phyloP scores from a whole-genome alignment of 2,329 filamentous ascomycete species.

The Talaromyces sp. region DNA sequence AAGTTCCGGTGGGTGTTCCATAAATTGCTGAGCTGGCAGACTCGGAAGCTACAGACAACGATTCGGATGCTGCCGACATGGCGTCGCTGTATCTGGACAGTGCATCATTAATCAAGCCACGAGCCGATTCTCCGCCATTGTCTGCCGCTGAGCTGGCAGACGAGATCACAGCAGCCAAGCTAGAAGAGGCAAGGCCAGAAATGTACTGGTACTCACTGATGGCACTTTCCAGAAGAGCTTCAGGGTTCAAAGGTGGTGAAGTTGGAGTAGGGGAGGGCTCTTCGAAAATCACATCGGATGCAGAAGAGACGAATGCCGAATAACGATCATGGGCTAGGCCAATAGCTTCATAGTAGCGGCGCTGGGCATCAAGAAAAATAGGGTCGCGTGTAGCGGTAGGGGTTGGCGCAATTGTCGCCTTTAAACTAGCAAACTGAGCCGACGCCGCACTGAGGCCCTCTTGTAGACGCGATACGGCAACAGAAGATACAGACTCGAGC shows the following conservation, averaged over 20 bases:
- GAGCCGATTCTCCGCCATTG: slow-evolving; percentile 33
- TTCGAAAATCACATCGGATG: slow-evolving; percentile 66
- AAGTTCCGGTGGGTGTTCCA: slow-evolving; percentile 42
- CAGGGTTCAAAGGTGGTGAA: slow-evolving; percentile 28
- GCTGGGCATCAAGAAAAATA: slow-evolving; percentile 57
- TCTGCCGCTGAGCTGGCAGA: slow-evolving; percentile 41
- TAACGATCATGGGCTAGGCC: slow-evolving; percentile 77
- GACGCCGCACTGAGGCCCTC: slow-evolving; percentile 70
- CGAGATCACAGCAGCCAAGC: slow-evolving; percentile 38
- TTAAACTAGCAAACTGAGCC: slow-evolving; percentile 66
- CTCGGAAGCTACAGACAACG: slow-evolving; percentile 37
- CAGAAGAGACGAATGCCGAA: slow-evolving; percentile 68
- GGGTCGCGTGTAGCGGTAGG: slow-evolving; percentile 57
- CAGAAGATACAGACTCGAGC: slow-evolving; percentile 58
- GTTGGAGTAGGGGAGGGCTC: slow-evolving; percentile 58
- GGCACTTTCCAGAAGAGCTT: slow-evolving; percentile 35
- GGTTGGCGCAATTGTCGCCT: slow-evolving; percentile 60
- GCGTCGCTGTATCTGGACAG: slow-evolving; percentile 45
- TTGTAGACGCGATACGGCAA: slow-evolving; percentile 66
- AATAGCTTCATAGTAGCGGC: slow-evolving; percentile 74
- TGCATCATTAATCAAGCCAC: slow-evolving; percentile 42
- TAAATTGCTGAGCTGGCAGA: slow-evolving; percentile 45
- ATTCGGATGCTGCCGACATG: slow-evolving; percentile 44
- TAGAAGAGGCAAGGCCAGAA: slow-evolving; percentile 39
- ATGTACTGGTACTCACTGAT: slow-evolving; percentile 36